phyloP scores from a whole-genome alignment of 768 basidiomycete species.

The Tulasnella sp. region DNA sequence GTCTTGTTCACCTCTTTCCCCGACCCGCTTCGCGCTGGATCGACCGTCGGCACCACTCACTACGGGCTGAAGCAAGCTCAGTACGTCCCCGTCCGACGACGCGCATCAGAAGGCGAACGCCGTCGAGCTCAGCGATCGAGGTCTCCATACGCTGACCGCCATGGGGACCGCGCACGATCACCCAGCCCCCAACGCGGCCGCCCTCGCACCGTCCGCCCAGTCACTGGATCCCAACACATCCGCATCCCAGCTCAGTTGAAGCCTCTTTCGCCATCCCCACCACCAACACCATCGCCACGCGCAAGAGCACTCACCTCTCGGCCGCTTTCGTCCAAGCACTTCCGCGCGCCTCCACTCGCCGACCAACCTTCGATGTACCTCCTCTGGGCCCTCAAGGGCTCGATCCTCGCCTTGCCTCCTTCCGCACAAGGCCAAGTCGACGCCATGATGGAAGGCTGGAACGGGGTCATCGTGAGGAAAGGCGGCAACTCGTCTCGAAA shows the following conservation, averaged over 20 bases:
- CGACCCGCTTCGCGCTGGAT: neutral
- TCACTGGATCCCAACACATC: neutral
- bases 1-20: neutral
- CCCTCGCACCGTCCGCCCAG: neutral
- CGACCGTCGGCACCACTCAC: neutral
- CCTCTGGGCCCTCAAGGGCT: conserved; percentile 24
- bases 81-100: neutral
- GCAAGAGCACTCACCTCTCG: neutral
- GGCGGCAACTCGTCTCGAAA: neutral
- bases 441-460: conserved; percentile 17
- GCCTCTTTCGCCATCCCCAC: neutral
- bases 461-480: conserved; percentile 12
- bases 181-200: conserved; percentile 24
- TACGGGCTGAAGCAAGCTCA: conserved; percentile 4
- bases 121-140: neutral
- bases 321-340: conserved; percentile 11
- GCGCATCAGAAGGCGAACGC: neutral
- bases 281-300: neutral
- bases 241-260: neutral
- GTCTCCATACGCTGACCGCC: neutral
- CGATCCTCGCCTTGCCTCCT: conserved; percentile 6
- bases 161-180: neutral
- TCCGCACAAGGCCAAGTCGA: neutral
- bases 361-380: conserved; percentile 25
- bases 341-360: conserved; percentile 12